Evolutionary conservation across 1,284 basidiomycete genomes (phyloP), one percentile per base, ranked within the genome.

Genomic region (Ganoderma lingzhi): DNA sequence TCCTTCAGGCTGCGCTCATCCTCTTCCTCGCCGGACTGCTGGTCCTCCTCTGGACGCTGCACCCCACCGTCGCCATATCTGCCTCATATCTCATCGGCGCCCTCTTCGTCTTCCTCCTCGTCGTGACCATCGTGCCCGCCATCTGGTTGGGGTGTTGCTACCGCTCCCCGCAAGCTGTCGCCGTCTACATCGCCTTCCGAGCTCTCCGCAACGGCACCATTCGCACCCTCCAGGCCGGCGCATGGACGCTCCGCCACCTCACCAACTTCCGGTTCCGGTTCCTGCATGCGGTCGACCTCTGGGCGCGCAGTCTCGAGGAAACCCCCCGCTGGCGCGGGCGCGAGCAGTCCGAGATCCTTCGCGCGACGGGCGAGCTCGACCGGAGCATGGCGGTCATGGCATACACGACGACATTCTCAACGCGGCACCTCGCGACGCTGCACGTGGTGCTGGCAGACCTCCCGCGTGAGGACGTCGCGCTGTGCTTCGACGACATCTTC

Each of bases 121-220:
- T 62, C 14, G 70, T 70, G 15, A 75, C 71, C 8, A 35, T 73
- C 32, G 53, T 70, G 12, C 75, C 75, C 2, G 56, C 65, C n/a
- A 67, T 73, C 64, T 44, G 65, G n/a, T 30, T 45, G 19, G 62
- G 62, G 45, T 76, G 75, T 55, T 62, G 70, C 9, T 76, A 71
- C 63, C 71, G 71, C 37, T 74, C 73, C 10, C 73, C 72, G 3
- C 72, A 73, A 53, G 64, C 75, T 1, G 66, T 70, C 42, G 59
- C 67, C 2, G 66, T 72, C 59, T 72, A 69, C 67, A 65, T 70
- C 35, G 64, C 55, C 5, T 30, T 69, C 30, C 56, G 59, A 4
- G 64, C n/a, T 4, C 15, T 4, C 14, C 59, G 59, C 19, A 41
- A 61, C 41, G 6, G 51, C 42, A 3, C 61, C 2, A 30, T 62